phyloP scores from a whole-genome alignment of 2,329 filamentous ascomycete species.

The Colletotrichum agaves region DNA sequence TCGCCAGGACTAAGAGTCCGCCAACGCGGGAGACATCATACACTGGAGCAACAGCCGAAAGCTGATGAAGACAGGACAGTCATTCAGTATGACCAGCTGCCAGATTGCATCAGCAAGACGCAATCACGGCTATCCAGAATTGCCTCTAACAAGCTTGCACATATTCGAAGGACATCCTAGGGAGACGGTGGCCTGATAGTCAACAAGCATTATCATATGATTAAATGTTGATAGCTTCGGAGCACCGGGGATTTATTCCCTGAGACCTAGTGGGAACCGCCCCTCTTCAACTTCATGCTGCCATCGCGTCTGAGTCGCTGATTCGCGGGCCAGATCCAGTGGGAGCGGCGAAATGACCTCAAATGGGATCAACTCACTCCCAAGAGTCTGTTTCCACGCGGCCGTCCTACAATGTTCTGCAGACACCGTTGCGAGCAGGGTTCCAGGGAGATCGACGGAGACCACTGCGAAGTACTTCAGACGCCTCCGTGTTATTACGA shows the following conservation, averaged over 20 bases:
- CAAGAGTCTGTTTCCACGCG: conserved; percentile 18
- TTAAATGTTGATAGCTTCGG: conserved; percentile 31
- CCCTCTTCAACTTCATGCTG: conserved; percentile 28
- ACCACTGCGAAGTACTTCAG: conserved; percentile 26
- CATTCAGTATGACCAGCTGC: neutral
- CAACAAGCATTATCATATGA: conserved; percentile 33
- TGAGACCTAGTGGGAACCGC: conserved; percentile 25
- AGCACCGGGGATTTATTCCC: conserved; percentile 30
- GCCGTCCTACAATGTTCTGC: conserved; percentile 6
- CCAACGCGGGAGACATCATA: conserved; percentile 5
- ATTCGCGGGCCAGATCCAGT: conserved; percentile 24
- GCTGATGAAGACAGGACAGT: neutral
- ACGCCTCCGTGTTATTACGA: conserved; percentile 31
- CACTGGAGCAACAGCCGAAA: conserved; percentile 2
- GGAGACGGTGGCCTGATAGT: conserved; percentile 26
- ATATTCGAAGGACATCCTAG: neutral
- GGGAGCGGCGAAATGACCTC: conserved; percentile 28
- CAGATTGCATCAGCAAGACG: conserved; percentile 4
- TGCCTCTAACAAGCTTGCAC: neutral
- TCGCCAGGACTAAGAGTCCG: neutral
- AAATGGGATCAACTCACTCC: conserved; percentile 16
- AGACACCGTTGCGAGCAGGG: conserved; percentile 19
- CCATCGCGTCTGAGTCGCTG: neutral
- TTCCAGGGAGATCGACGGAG: conserved; percentile 5
- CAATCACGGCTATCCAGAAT: conserved; percentile 11